Evolutionary conservation across 371 early-diverging fungal genomes (phyloP).

Genomic region (Apophysomyces trapeziformis): DNA sequence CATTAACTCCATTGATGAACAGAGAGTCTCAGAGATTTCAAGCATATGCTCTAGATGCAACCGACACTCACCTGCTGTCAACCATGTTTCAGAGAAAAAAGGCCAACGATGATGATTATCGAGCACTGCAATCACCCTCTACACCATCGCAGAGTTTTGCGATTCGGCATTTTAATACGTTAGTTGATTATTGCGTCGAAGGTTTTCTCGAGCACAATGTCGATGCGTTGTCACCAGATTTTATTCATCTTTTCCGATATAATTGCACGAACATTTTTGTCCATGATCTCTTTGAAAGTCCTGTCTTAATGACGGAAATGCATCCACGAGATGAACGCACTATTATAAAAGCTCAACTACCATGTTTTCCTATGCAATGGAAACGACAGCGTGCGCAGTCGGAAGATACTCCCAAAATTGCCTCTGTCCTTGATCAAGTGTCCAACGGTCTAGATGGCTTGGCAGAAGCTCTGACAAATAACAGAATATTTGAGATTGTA

Average conservation of each 20-base stretch:
- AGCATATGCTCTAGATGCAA: slow-evolving; percentile 46
- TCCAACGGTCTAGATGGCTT: slow-evolving; percentile 30
- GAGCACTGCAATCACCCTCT: slow-evolving; percentile 26
- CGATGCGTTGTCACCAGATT: slow-evolving; percentile 77
- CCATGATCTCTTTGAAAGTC: slow-evolving; percentile 55
- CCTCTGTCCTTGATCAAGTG: slow-evolving; percentile 33
- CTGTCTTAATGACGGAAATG: slow-evolving; percentile 49
- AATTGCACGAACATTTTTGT: slow-evolving; percentile 72
- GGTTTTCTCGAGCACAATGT: slow-evolving; percentile 75
- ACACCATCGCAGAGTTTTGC: slow-evolving; percentile 56
- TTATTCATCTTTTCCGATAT: slow-evolving; percentile 72
- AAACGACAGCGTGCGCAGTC: slow-evolving; percentile 5
- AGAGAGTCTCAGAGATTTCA: slow-evolving; percentile 41
- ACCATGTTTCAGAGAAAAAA: slow-evolving; percentile 32
- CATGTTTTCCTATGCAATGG: slow-evolving; percentile 28
- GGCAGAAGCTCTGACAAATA: slow-evolving; percentile 38
- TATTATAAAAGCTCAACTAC: slow-evolving; percentile 63
- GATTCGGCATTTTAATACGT: slow-evolving; percentile 69
- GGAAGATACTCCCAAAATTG: slow-evolving; percentile 22
- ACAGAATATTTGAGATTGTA: slow-evolving; percentile 69
- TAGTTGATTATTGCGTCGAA: slow-evolving; percentile 74
- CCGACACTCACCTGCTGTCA: slow-evolving; percentile 41
- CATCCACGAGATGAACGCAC: slow-evolving; percentile 62
- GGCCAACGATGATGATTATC: slow-evolving; percentile 21
- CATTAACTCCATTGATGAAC: slow-evolving; percentile 31